Base-by-base conservation (phyloP, 2,329 filamentous ascomycete species). In the Arthrobotrys musiformis region DNA sequence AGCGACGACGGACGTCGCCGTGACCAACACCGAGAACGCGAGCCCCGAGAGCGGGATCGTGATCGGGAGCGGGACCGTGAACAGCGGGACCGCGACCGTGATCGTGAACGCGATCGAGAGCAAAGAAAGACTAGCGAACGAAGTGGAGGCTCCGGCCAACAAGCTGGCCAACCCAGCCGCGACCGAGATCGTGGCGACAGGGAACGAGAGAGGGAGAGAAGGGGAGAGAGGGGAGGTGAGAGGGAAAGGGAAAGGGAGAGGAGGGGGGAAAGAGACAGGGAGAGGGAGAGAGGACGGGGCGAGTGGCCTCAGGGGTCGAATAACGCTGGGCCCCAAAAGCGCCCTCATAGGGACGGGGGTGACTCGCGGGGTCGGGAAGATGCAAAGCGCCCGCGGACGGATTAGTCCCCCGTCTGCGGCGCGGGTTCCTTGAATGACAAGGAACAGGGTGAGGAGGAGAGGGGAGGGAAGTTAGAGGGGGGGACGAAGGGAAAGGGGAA, bases 51-150 rank as follows among this genome's bases (percentile, higher is more conserved):
- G 11, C 60, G 79, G 50, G 79, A 80, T 9, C 63, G 74, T 22
- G 79, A 80, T 26, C 79, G 79, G 8, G 79, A 81, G 0, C 50
- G 77, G 5, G 78, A 80, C 19, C 70, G 79, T 9, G 80, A 80
- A 11, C 54, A 66, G 19, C 79, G 79, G 26, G 70, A 78, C 9
- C 50, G 74, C 15, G 74, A 74, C 11, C 48, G 78, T 35, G 68
- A 56, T 19, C 50, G 48, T 52, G 48, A 52, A 9, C 48, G 26
- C 48, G 40, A 42, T 42, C 40, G 40, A 17, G 69, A 68, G 13
- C 50, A 63, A 26, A 52, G 48, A 26, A 52, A 52, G 48, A 33
- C 24, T 4, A n/a, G 19, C 22, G 44, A 58, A 15, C 19, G 44
- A n/a, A 62, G 64, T 58, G 40, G 70, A 24, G 62, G 24, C 48